Percentiles rank a stretch among this genome's conserved stretches.
Evolutionary conservation across 2,329 filamentous ascomycete species (phyloP).

Genomic region (Graphilbum sp.): DNA sequence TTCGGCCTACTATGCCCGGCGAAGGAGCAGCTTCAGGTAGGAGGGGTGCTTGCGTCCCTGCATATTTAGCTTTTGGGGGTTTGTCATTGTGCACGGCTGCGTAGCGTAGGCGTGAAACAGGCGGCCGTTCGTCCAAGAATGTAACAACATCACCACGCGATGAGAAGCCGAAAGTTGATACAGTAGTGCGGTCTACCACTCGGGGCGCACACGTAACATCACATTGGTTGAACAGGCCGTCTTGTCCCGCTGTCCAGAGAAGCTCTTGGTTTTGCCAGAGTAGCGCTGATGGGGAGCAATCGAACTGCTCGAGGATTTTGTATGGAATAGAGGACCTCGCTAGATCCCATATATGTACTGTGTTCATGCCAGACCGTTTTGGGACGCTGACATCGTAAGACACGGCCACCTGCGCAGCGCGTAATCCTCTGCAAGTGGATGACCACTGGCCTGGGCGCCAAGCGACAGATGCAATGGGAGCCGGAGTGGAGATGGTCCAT

Average conservation of each 20-base stretch:
- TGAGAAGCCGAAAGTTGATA: conserved; percentile 45
- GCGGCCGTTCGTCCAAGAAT: conserved; percentile 42
- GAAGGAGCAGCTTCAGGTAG: conserved; percentile 10
- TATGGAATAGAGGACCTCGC: conserved; percentile 50
- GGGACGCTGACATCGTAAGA: conserved; percentile 41
- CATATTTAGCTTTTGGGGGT: neutral
- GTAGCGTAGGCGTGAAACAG: conserved; percentile 25
- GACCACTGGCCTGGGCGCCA: conserved; percentile 53
- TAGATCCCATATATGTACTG: conserved; percentile 53
- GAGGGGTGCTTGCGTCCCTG: neutral
- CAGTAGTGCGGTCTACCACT: conserved; percentile 43
- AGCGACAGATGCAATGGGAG: conserved; percentile 39
- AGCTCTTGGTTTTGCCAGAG: conserved; percentile 50
- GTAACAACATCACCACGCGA: conserved; percentile 41
- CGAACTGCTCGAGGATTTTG: conserved; percentile 46
- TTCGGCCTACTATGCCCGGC: conserved; percentile 39
- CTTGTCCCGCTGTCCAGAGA: conserved; percentile 48
- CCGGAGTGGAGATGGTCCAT: conserved; percentile 43
- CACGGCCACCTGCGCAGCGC: conserved; percentile 45
- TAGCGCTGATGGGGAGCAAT: conserved; percentile 37
- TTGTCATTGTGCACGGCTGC: conserved; percentile 7
- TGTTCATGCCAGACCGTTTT: conserved; percentile 36
- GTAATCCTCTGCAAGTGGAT: conserved; percentile 34
- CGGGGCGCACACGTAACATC: conserved; percentile 48
- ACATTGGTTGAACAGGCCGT: conserved; percentile 46